These are phyloP conservation scores for Spinellus fusiger DNA, from an alignment of 192 early-diverging fungal genomes.

Conservation along the genomic window DNA sequence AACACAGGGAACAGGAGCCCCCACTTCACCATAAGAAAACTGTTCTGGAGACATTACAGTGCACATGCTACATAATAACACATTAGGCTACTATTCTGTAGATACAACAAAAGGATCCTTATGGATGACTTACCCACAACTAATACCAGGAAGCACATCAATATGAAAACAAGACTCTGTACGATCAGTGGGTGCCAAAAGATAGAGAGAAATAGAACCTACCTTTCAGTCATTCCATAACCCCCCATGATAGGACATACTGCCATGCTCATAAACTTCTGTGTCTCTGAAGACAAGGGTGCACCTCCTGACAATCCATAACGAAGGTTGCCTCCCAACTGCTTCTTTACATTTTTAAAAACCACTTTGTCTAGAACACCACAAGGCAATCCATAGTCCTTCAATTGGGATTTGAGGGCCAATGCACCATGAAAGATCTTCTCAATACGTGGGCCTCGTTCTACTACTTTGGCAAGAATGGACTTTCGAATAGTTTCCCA, in stretches of 20 bases:
- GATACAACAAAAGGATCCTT: slow-evolving; percentile 1
- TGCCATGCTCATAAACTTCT: slow-evolving; percentile 59
- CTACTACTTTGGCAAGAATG: slow-evolving; percentile 49
- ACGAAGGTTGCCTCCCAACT: slow-evolving; percentile 61
- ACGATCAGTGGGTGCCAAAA: background rate
- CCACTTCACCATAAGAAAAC: slow-evolving; percentile 59
- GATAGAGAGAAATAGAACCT: background rate
- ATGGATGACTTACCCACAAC: slow-evolving; percentile 17
- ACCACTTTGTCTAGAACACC: slow-evolving; percentile 48
- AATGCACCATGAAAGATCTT: slow-evolving; percentile 54
- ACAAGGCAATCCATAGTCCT: slow-evolving; percentile 40
- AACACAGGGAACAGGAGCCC: slow-evolving; percentile 57
- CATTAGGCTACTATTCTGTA: background rate
- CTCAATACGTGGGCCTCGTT: slow-evolving; percentile 34
- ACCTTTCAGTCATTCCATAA: slow-evolving; percentile 65
- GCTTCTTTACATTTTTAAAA: slow-evolving; percentile 58
- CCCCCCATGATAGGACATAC: slow-evolving; percentile 60
- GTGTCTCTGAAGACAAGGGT: slow-evolving; percentile 64
- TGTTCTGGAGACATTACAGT: slow-evolving; percentile 59
- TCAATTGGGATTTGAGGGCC: slow-evolving; percentile 46
- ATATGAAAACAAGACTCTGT: too few relatives aligned
- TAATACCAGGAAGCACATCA: too few relatives aligned
- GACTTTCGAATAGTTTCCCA: slow-evolving; percentile 78
- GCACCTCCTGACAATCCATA: slow-evolving; percentile 66
- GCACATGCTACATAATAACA: slow-evolving; percentile 39